Conservation (phyloP, 306 rosid genomes). For the Cicer pinnatifidum region DNA sequence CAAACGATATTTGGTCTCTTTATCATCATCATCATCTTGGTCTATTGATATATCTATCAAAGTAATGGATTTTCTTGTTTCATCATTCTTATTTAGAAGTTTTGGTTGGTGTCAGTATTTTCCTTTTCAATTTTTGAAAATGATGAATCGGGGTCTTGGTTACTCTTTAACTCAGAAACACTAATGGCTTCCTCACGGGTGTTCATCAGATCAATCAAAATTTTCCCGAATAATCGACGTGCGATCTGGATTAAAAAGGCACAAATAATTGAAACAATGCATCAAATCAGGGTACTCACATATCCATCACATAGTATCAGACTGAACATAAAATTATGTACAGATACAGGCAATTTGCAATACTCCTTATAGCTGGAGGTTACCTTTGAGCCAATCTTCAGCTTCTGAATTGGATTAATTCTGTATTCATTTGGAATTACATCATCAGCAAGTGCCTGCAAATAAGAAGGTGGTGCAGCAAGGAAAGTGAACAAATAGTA, state of each 20-base stretch:
- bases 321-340: not conserved
- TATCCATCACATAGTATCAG: slow-evolving; percentile 33
- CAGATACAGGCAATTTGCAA: slow-evolving; percentile 22
- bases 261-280: slow-evolving; percentile 35
- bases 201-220: slow-evolving; percentile 88
- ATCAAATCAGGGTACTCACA: slow-evolving; percentile 17
- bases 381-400: slow-evolving; percentile 96
- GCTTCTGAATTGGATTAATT: slow-evolving; percentile 87
- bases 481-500: slow-evolving; percentile 19
- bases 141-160: slow-evolving; percentile 62
- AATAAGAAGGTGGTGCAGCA: slow-evolving; percentile 39
- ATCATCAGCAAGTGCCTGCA: slow-evolving; percentile 94
- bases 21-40: slow-evolving; percentile 95
- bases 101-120: slow-evolving; percentile 62
- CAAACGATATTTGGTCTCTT: slow-evolving; percentile 93
- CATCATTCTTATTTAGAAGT: slow-evolving; percentile 64
- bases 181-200: slow-evolving; percentile 94
- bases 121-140: slow-evolving; percentile 55
- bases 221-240: slow-evolving; percentile 86
- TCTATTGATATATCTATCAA: slow-evolving; percentile 72
- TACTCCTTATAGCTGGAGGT: slow-evolving; percentile 31
- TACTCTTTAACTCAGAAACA: slow-evolving; percentile 81
- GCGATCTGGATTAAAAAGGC: slow-evolving; percentile 69
- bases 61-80: slow-evolving; percentile 58
- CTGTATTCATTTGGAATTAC: slow-evolving; percentile 98